phyloP scores from a whole-genome alignment of 352 stramenopile genomes.

The Aphanomyces cochlioides region DNA sequence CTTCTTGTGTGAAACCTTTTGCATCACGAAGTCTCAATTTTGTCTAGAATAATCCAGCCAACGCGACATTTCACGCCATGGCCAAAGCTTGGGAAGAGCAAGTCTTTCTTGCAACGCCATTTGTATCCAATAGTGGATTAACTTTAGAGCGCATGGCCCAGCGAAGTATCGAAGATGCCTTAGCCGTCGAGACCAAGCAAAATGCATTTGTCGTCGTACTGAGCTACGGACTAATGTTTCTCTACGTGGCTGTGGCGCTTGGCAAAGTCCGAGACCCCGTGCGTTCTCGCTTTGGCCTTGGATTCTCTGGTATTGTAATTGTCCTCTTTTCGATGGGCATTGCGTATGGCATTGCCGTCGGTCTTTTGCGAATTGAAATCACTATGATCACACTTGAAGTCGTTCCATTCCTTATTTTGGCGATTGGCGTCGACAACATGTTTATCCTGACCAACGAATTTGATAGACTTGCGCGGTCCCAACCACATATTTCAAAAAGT shows the following conservation, averaged over 20 bases:
- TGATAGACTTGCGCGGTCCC: constrained; percentile 52
- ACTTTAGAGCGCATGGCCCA: constrained; percentile 83
- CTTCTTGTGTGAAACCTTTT: constrained; percentile 40
- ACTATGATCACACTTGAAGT: constrained; percentile 91
- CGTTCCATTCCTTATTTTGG: constrained; percentile 87
- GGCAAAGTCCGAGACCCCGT: constrained; percentile 64
- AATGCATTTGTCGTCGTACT: constrained; percentile 85
- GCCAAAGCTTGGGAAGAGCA: constrained; percentile 78
- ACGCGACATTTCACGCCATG: constrained; percentile 67
- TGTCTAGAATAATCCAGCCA: constrained; percentile 55
- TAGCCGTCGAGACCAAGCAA: constrained; percentile 79
- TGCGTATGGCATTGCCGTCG: constrained; percentile 50
- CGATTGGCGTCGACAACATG: constrained; percentile 91
- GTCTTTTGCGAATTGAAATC: constrained; percentile 66
- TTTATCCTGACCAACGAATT: constrained; percentile 90
- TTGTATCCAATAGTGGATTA: constrained; percentile 35
- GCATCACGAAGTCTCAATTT: neutral
- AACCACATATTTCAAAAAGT: constrained; percentile 28
- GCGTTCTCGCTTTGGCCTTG: constrained; percentile 73
- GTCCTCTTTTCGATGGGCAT: constrained; percentile 74
- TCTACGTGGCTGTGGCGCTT: constrained; percentile 84
- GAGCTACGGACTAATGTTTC: constrained; percentile 89
- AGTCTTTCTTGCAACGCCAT: constrained; percentile 53
- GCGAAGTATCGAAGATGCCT: constrained; percentile 76
- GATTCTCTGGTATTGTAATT: constrained; percentile 80